Evolutionary conservation across 768 basidiomycete species (phyloP), one percentile per base, ranked within the genome.

Genomic region (Hygrophorus pudorinus): DNA sequence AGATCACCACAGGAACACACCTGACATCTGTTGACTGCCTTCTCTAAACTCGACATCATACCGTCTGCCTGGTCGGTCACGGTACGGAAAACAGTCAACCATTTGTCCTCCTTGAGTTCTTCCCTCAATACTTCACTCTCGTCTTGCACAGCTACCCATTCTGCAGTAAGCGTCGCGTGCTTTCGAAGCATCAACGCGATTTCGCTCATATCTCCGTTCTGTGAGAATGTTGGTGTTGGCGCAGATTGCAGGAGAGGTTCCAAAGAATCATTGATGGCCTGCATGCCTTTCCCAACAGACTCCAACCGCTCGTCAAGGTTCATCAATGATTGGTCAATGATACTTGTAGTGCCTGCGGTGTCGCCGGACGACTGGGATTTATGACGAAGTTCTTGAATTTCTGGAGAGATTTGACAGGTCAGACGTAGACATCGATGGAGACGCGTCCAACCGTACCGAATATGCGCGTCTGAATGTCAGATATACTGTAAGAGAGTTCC

Each of bases 1-100:
- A 42, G 12, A 21, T 9, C 28, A n/a, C n/a, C 18, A 35, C 6
- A 29, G 39, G 31, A 6, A 58, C 79, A 50, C 54, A 89, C 90
- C 69, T 88, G 85, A 67, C 90, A 93, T 51, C 86, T 79, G 55
- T 80, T 81, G 35, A 94, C 80, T 7, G 87, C 90, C 61, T 94
- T 98, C 66, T 97, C 89, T 52, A 99, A 65, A 56, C 87, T 88
- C 21, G 78, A 78, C 90, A 98, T 94, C 94, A 98, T 96, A 18
- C 89, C 90, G 59, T 92, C 89, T 34, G 94, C 93, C 60, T 97
- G 93, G 56, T 92, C 85, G 34, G 89, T 81, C 46, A 91, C 87
- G 4, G 88, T 93, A 51, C 92, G 76, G 64, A 97, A 97, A 16
- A 97, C 88, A 9, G 85, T 85, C 54, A 98, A 72, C 89, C 90